phyloP scores from a whole-genome alignment of 2,329 filamentous ascomycete species.

The Trichoderma sp. region DNA sequence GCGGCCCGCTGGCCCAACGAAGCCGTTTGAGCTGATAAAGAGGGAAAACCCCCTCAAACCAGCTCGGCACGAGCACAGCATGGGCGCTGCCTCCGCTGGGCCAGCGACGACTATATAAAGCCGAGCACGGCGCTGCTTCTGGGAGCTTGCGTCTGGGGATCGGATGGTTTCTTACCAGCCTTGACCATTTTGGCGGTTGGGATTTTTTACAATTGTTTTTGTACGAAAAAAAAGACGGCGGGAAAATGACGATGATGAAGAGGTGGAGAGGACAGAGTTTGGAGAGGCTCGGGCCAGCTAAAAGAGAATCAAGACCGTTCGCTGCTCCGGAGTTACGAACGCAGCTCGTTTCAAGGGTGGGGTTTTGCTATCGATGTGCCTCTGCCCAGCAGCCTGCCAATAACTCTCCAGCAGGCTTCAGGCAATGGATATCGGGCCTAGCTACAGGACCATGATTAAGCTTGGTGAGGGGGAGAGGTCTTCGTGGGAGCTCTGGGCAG shows the following conservation, averaged over 20 bases:
- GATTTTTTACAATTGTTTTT: constrained; percentile 35
- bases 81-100: constrained; percentile 26
- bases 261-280: constrained; percentile 26
- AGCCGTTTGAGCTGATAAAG: constrained; percentile 41
- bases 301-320: background rate
- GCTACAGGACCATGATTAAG: background rate
- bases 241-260: constrained; percentile 26
- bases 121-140: constrained; percentile 25
- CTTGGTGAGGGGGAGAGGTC: background rate
- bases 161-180: constrained; percentile 64
- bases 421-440: background rate
- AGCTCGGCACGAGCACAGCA: constrained; percentile 44
- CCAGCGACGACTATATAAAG: constrained; percentile 33
- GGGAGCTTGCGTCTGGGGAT: background rate
- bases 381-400: background rate
- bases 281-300: constrained; percentile 12
- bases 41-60: constrained; percentile 61
- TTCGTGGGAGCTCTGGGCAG: constrained; percentile 16
- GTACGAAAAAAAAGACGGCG: constrained; percentile 10
- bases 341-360: constrained; percentile 15
- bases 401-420: background rate
- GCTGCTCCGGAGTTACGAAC: constrained; percentile 25
- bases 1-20: constrained; percentile 32
- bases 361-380: background rate
- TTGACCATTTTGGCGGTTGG: constrained; percentile 90